phyloP scores from a whole-genome alignment of 768 basidiomycete species.

The Rhizopogon sp. region DNA sequence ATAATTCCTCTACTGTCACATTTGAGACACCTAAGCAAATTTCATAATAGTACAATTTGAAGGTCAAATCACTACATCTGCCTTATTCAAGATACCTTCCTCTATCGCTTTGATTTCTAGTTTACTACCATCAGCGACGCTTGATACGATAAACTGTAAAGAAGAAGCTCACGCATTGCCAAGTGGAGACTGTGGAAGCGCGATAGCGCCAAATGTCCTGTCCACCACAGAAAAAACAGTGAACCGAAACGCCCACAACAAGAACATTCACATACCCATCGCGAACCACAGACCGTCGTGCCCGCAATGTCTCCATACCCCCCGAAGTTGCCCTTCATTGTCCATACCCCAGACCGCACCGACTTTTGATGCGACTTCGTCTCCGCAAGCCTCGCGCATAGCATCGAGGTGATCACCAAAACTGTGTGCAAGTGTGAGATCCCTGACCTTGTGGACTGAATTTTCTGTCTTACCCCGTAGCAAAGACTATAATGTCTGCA shows the following conservation, averaged over 20 bases:
- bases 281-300: slow-evolving; percentile 32
- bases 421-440: slow-evolving; percentile 21
- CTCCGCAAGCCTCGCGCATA: slow-evolving; percentile 40
- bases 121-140: neutral
- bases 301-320: slow-evolving; percentile 30
- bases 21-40: too few relatives aligned
- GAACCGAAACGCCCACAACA: neutral
- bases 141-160: neutral
- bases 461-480: slow-evolving; percentile 19
- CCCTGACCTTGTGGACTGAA: neutral
- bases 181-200: slow-evolving; percentile 27
- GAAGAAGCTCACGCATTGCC: slow-evolving; percentile 23
- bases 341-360: slow-evolving; percentile 59
- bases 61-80: neutral
- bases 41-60: too few relatives aligned
- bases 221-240: neutral
- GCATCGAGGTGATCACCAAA: slow-evolving; percentile 40
- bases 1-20: too few relatives aligned
- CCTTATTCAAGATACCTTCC: slow-evolving; percentile 13
- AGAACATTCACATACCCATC: slow-evolving; percentile 9
- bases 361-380: slow-evolving; percentile 39
- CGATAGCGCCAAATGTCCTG: slow-evolving; percentile 19
- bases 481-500: slow-evolving; percentile 30
- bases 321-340: slow-evolving; percentile 54
- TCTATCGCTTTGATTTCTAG: slow-evolving; percentile 27